Evolutionary conservation across 257 asterid species (phyloP).

Genomic region (Cordia subcordata): DNA sequence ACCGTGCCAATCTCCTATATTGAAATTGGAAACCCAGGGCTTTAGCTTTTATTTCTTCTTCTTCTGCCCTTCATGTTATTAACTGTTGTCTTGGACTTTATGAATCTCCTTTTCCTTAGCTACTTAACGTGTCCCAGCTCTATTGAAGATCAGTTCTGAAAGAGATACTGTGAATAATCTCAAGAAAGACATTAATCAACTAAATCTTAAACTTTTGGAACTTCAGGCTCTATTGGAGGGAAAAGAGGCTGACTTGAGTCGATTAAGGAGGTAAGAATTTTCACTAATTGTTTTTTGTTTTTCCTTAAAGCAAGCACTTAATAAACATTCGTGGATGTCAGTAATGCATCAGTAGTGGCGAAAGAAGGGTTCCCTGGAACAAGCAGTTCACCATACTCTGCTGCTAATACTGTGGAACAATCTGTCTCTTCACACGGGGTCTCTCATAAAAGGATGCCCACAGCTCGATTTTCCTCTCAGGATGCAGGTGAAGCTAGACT

Average conservation of each 20-base stretch:
- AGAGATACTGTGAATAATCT: constrained; percentile 62
- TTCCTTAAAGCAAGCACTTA: constrained; percentile 10
- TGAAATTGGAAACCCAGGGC: too few species aligned
- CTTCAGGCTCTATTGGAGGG: constrained; percentile 64
- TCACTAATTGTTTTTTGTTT: constrained; percentile 13
- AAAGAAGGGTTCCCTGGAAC: constrained; percentile 14
- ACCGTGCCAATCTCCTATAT: too few species aligned
- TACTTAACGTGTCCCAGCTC: constrained; percentile 85
- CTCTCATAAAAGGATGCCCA: constrained; percentile 26
- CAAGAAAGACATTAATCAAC: constrained; percentile 76
- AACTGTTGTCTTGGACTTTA: background rate
- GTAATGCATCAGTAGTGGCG: constrained; percentile 29
- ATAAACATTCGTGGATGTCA: constrained; percentile 27
- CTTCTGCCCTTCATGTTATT: constrained; percentile 4
- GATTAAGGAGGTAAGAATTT: constrained; percentile 48
- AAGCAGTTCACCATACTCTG: constrained; percentile 23
- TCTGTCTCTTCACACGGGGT: constrained; percentile 21
- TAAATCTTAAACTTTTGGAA: constrained; percentile 64
- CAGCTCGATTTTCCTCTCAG: constrained; percentile 27
- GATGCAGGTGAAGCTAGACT: constrained; percentile 25
- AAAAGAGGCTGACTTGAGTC: constrained; percentile 55
- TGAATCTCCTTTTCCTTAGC: constrained; percentile 46
- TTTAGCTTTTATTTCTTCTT: constrained; percentile 3
- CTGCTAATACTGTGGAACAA: constrained; percentile 35
- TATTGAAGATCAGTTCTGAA: constrained; percentile 85